These are phyloP conservation scores for Lactarius evosmus DNA, from an alignment of 768 basidiomycete species.

Conservation along the genomic window DNA sequence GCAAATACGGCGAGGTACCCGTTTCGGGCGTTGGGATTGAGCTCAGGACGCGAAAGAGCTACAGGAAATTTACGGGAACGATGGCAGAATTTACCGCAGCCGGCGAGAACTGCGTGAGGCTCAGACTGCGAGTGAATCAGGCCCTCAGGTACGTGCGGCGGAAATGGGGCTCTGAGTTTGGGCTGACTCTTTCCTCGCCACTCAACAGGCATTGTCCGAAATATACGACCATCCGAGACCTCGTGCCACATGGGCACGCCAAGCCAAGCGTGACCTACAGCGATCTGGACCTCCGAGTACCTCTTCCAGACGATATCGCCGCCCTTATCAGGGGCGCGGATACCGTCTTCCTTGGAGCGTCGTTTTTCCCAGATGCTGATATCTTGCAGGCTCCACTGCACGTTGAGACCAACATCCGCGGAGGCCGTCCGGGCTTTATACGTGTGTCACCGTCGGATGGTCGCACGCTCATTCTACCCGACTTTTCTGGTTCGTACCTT, in stretches of 20 bases:
- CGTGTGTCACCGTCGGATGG: constrained; percentile 54
- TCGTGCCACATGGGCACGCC: constrained; percentile 43
- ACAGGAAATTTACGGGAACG: constrained; percentile 54
- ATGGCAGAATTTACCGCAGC: constrained; percentile 37
- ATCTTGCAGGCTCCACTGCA: constrained; percentile 49
- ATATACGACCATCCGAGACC: constrained; percentile 57
- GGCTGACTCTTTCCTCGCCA: constrained; percentile 28
- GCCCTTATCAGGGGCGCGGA: constrained; percentile 48
- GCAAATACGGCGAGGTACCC: constrained; percentile 29
- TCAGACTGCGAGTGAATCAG: constrained; percentile 51
- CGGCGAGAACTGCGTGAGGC: constrained; percentile 31
- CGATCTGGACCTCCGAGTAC: constrained; percentile 38
- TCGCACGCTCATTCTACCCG: constrained; percentile 54
- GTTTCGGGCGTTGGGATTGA: constrained; percentile 61
- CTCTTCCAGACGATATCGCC: constrained; percentile 50
- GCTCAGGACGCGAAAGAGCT: constrained; percentile 52
- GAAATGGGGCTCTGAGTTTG: background rate
- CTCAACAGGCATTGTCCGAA: constrained; percentile 62
- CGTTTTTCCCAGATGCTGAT: constrained; percentile 45
- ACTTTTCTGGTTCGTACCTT: constrained; percentile 48
- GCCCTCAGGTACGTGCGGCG: constrained; percentile 46
- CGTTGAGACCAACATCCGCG: constrained; percentile 61
- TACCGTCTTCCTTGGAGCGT: constrained; percentile 54
- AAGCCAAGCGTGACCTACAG: constrained; percentile 41
- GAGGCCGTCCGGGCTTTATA: constrained; percentile 59